These are phyloP conservation scores for Flaveria robusta DNA, from an alignment of 129 eudicot genomes.

Conservation along the genomic window DNA sequence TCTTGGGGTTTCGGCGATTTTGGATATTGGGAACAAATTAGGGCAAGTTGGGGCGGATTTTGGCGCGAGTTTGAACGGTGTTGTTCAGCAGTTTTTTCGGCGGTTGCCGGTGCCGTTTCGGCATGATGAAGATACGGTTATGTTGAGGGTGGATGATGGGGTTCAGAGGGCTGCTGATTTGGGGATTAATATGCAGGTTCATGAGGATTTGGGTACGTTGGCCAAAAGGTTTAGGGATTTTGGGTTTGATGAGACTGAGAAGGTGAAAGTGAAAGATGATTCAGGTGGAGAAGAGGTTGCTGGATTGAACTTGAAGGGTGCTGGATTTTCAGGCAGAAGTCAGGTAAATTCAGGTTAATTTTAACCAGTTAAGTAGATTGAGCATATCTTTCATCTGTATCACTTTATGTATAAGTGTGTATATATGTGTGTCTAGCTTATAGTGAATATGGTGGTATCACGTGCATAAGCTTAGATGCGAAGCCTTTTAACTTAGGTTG, in stretches of 20 bases:
- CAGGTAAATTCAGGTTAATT: slow-evolving; percentile 44
- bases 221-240: slow-evolving; percentile 57
- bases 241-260: slow-evolving; percentile 54
- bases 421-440: too few species aligned
- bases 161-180: slow-evolving; percentile 35
- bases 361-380: not conserved
- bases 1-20: slow-evolving; percentile 37
- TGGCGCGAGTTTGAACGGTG: slow-evolving; percentile 75
- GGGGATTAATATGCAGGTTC: slow-evolving; percentile 50
- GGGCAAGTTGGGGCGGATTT: slow-evolving; percentile 92
- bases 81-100: slow-evolving; percentile 70
- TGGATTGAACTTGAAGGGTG: slow-evolving; percentile 53
- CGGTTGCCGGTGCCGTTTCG: slow-evolving; percentile 59
- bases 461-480: too few species aligned
- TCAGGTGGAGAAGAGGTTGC: slow-evolving; percentile 40
- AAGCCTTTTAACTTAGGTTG: too few species aligned
- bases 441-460: too few species aligned
- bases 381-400: not conserved
- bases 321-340: slow-evolving; percentile 52
- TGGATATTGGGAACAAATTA: slow-evolving; percentile 64
- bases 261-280: slow-evolving; percentile 40
- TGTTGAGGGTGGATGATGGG: slow-evolving; percentile 34
- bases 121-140: slow-evolving; percentile 42
- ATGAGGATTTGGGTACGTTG: slow-evolving; percentile 70
- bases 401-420: not conserved